These are phyloP conservation scores for Microbotryum saponariae DNA, from an alignment of 1,284 basidiomycete species.

Conservation along the genomic window DNA sequence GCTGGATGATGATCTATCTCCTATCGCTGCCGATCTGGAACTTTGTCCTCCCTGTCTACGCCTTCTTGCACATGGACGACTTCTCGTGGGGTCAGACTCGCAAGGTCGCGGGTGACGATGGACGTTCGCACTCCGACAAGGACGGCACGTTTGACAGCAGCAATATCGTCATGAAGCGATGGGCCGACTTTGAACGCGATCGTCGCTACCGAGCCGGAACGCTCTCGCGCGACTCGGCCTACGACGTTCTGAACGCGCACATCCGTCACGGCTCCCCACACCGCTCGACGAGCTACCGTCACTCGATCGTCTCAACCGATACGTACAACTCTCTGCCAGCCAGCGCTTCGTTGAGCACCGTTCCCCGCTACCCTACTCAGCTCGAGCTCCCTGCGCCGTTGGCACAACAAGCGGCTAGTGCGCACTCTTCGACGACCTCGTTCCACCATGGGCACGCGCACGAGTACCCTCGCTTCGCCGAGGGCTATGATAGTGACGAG, in stretches of 20 bases:
- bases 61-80: slow-evolving; percentile 45
- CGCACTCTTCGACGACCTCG: slow-evolving; percentile 7
- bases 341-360: not conserved
- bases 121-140: slow-evolving; percentile 43
- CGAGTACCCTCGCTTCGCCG: slow-evolving; percentile 22
- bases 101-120: slow-evolving; percentile 35
- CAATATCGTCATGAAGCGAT: slow-evolving; percentile 97
- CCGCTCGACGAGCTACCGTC: slow-evolving; percentile 13
- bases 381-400: slow-evolving; percentile 32
- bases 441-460: slow-evolving; percentile 8
- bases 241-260: slow-evolving; percentile 3
- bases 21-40: slow-evolving; percentile 46
- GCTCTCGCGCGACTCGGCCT: slow-evolving; percentile 29
- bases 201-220: slow-evolving; percentile 54
- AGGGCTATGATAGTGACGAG: slow-evolving; percentile 17
- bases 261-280: slow-evolving; percentile 16
- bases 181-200: slow-evolving; percentile 97
- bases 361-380: slow-evolving; percentile 14
- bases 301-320: slow-evolving; percentile 23
- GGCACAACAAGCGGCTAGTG: slow-evolving; percentile 12
- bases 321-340: slow-evolving; percentile 11
- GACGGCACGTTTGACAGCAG: slow-evolving; percentile 92
- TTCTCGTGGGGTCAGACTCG: slow-evolving; percentile 44
- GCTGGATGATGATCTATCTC: slow-evolving; percentile 46
- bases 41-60: slow-evolving; percentile 35